phyloP scores from a whole-genome alignment of 2,329 filamentous ascomycete genomes.

The Neocatenulostroma microsporum region DNA sequence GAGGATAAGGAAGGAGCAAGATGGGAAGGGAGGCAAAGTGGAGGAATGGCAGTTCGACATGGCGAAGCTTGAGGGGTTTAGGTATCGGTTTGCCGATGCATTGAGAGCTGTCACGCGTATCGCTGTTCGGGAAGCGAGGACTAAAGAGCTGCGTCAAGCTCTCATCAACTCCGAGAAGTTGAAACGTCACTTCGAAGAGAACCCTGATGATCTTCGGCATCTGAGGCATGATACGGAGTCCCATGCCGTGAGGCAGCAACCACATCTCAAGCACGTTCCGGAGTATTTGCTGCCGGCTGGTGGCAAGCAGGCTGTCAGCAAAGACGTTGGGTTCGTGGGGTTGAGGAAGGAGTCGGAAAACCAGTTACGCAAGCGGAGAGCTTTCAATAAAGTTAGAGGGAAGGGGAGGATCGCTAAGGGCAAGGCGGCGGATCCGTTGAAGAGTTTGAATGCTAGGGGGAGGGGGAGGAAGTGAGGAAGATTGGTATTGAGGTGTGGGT shows the following conservation, averaged over 20 bases:
- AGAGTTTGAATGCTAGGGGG: conserved; percentile 62
- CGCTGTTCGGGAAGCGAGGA: conserved; percentile 80
- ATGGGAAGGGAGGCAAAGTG: conserved; percentile 68
- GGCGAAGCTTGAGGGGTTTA: conserved; percentile 85
- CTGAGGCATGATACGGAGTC: conserved; percentile 85
- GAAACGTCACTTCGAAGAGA: conserved; percentile 93
- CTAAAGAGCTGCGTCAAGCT: conserved; percentile 79
- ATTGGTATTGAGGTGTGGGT: too few species aligned
- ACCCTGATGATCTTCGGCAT: conserved; percentile 79
- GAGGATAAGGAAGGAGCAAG: conserved; percentile 72
- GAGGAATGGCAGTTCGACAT: conserved; percentile 93
- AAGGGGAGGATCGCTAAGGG: conserved; percentile 48
- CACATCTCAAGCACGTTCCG: conserved; percentile 87
- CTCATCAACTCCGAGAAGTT: conserved; percentile 90
- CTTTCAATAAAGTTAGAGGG: conserved; percentile 35
- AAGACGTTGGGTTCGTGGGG: conserved; percentile 69
- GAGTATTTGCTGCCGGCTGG: conserved; percentile 80
- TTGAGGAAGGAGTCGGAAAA: conserved; percentile 46
- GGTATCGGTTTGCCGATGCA: conserved; percentile 91
- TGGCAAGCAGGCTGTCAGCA: conserved; percentile 56
- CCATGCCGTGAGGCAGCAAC: conserved; percentile 71
- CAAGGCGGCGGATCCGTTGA: conserved; percentile 75
- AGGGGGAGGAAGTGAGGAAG: conserved; percentile 30
- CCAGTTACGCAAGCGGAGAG: conserved; percentile 39
- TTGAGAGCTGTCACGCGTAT: conserved; percentile 82